Evolutionary conservation across 805 yeast species (phyloP).

Genomic region (Metschnikowia chrysomelidarum): DNA sequence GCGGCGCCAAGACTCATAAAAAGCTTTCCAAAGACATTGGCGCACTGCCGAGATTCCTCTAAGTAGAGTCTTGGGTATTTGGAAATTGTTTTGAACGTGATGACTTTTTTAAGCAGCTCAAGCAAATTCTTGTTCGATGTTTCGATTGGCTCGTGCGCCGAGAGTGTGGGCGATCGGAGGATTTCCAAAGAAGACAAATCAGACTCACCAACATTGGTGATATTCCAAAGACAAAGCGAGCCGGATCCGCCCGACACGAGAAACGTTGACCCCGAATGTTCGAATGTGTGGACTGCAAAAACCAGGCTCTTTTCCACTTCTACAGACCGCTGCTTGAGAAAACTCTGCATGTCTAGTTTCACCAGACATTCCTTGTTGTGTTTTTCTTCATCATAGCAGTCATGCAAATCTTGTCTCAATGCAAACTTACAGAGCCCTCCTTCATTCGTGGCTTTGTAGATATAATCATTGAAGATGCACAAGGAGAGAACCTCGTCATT

Average conservation of each 20-base stretch:
- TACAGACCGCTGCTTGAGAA: conserved; percentile 11
- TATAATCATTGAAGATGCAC: conserved; percentile 51
- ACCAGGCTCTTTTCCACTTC: conserved; percentile 33
- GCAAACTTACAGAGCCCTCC: conserved; percentile 38
- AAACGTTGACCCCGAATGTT: conserved; percentile 37
- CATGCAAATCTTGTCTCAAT: conserved; percentile 18
- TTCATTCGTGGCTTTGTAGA: conserved; percentile 59
- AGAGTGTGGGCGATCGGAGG: not conserved
- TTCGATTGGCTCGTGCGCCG: conserved; percentile 3
- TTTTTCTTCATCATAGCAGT: conserved; percentile 7
- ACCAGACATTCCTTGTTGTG: conserved; percentile 7
- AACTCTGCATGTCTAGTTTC: conserved; percentile 11
- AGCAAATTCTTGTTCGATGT: conserved; percentile 63
- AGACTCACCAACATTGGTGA: conserved; percentile 25
- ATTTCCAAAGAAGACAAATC: conserved; percentile 9
- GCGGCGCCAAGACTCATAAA: conserved; percentile 70
- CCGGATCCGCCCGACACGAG: conserved; percentile 73
- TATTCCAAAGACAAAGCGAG: conserved; percentile 71
- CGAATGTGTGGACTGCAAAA: conserved; percentile 53
- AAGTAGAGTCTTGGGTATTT: conserved; percentile 64
- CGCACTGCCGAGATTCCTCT: conserved; percentile 84
- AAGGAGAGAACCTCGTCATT: conserved; percentile 52
- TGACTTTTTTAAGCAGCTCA: conserved; percentile 55
- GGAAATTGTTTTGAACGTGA: conserved; percentile 75
- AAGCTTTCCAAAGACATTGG: conserved; percentile 63